Percentiles rank a stretch among this genome's conserved stretches.
Conservation (phyloP, 163 green algal genomes). For the Scenedesmus sp. region DNA sequence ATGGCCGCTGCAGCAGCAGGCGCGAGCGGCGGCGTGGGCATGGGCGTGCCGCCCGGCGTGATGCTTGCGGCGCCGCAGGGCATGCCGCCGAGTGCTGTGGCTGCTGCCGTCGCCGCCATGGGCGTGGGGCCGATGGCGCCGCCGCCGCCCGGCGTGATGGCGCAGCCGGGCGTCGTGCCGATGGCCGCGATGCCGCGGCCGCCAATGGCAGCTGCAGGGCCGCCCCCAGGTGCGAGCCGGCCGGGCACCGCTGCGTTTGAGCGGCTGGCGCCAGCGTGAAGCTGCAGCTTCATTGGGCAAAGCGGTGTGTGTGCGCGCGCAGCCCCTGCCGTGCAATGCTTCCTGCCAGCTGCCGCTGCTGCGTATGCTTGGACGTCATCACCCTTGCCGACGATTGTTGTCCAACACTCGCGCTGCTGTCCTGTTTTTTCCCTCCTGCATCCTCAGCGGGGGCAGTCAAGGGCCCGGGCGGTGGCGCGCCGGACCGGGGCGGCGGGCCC, state of each 20-base stretch:
- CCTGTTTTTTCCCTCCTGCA: neutral
- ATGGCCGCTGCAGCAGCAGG: neutral
- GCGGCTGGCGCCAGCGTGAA: too few relatives aligned
- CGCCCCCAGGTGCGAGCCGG: neutral
- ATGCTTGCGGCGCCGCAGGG: conserved; percentile 22
- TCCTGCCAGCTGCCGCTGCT: neutral
- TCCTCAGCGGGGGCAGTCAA: neutral
- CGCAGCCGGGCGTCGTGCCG: neutral
- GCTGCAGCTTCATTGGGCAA: too few relatives aligned
- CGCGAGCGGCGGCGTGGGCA: neutral
- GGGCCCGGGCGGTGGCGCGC: neutral
- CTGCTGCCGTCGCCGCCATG: neutral
- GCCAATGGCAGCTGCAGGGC: conserved; percentile 25
- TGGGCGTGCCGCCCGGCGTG: neutral
- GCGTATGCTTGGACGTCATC: neutral
- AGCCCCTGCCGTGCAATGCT: too few relatives aligned
- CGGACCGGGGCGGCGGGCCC: neutral
- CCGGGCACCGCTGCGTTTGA: neutral
- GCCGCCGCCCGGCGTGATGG: conserved; percentile 23
- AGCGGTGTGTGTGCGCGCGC: too few relatives aligned
- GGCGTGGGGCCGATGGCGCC: neutral
- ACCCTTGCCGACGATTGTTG: neutral
- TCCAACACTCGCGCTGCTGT: neutral
- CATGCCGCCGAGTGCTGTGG: conserved; percentile 1
- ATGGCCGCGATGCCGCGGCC: conserved; percentile 16